Conservation (phyloP, 768 basidiomycete genomes). For the Agaricus blazei region DNA sequence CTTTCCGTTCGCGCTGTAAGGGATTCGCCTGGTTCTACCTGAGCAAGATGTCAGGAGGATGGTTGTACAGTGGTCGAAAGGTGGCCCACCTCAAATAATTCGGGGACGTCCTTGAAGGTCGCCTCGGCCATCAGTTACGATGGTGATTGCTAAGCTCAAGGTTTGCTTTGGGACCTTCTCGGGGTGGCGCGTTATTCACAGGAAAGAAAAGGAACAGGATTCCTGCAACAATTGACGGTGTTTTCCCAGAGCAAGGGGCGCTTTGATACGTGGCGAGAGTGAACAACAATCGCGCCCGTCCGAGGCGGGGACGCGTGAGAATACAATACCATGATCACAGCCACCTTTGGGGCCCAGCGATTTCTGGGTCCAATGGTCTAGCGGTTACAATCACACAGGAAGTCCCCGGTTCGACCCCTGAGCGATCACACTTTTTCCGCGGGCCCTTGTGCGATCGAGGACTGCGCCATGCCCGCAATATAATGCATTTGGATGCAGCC, state of each 20-base stretch:
- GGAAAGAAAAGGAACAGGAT: not conserved
- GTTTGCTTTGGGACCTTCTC: slow-evolving; percentile 7
- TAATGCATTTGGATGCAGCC: no score
- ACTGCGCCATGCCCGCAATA: no score
- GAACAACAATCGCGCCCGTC: no score
- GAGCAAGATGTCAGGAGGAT: slow-evolving; percentile 10
- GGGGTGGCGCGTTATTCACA: not conserved
- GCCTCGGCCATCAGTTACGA: slow-evolving; percentile 37
- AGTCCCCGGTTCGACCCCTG: slow-evolving; percentile 32
- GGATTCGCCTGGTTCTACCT: slow-evolving; percentile 90
- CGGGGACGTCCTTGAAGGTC: slow-evolving; percentile 89
- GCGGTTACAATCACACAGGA: slow-evolving; percentile 41
- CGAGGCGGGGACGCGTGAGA: no score
- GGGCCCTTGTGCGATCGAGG: no score
- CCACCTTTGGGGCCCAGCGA: not conserved
- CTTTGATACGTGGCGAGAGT: no score
- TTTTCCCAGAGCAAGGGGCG: no score
- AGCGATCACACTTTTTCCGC: slow-evolving; percentile 28
- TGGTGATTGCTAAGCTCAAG: not conserved
- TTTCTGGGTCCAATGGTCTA: slow-evolving; percentile 40
- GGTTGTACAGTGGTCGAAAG: not conserved
- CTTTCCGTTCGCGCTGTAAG: slow-evolving; percentile 88
- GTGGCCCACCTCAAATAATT: slow-evolving; percentile 83
- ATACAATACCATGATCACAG: not conserved
- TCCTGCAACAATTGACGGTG: no score